Percentiles rank a stretch among this genome's conserved stretches.
Conservation (phyloP, 2,329 filamentous ascomycete genomes). For the Metarhizium album region DNA sequence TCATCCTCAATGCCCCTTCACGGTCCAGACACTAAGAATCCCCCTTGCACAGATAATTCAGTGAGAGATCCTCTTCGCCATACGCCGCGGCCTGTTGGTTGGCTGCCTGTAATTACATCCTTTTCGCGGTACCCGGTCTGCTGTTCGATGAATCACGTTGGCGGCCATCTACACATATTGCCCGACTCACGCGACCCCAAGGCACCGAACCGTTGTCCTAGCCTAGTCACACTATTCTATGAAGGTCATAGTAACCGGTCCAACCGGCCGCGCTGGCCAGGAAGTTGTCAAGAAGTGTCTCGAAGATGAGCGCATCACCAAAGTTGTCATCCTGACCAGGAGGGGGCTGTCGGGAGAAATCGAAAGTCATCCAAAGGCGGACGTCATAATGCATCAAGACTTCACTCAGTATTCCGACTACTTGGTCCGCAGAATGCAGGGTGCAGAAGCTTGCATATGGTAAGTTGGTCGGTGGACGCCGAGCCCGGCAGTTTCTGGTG, state of each 20-base stretch:
- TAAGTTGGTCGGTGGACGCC: constrained; percentile 19
- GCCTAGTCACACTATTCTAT: constrained; percentile 22
- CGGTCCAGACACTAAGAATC: not conserved
- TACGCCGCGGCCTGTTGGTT: not conserved
- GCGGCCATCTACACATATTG: not conserved
- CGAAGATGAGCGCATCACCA: constrained; percentile 35
- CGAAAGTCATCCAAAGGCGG: constrained; percentile 35
- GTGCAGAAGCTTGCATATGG: constrained; percentile 55
- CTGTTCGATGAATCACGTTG: too few relatives aligned
- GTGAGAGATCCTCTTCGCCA: not conserved
- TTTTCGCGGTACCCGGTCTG: not conserved
- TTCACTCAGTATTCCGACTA: constrained; percentile 39
- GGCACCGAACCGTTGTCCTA: not conserved
- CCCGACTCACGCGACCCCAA: not conserved
- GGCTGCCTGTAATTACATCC: not conserved
- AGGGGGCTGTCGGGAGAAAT: constrained; percentile 32
- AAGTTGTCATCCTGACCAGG: constrained; percentile 39
- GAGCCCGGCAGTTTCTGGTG: not conserved
- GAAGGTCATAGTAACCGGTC: constrained; percentile 49
- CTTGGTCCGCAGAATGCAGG: constrained; percentile 26
- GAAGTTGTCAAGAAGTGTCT: constrained; percentile 43
- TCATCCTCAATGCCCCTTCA: not conserved
- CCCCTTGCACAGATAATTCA: not conserved
- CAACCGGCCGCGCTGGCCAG: constrained; percentile 46
- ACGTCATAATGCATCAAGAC: constrained; percentile 39